These are phyloP conservation scores for Calocybe gangraenosa DNA, from an alignment of 768 basidiomycete genomes.

Conservation along the genomic window DNA sequence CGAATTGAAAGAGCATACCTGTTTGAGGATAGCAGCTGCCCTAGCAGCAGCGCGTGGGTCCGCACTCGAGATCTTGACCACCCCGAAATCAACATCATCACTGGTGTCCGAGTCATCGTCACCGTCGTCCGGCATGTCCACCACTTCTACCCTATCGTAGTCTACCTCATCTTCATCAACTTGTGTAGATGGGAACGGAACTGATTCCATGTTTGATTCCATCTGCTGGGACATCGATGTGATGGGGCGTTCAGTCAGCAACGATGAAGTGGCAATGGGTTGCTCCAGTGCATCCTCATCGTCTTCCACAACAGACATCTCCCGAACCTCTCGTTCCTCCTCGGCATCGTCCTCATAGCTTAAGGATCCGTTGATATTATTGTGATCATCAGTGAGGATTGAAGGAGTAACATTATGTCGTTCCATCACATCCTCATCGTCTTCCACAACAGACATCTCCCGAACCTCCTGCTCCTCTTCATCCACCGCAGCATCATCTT, in stretches of 20 bases:
- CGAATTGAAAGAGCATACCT: conserved; percentile 45
- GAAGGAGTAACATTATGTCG: too few species aligned
- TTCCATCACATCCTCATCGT: conserved; percentile 13
- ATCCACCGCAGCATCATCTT: background rate
- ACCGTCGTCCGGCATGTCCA: conserved; percentile 10
- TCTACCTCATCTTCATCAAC: background rate
- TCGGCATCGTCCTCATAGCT: background rate
- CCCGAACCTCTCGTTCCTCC: conserved; percentile 14
- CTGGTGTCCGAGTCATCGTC: conserved; percentile 30
- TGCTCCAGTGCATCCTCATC: conserved; percentile 9
- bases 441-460: conserved; percentile 11
- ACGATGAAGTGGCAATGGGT: background rate
- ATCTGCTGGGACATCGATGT: background rate
- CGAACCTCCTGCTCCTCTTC: conserved; percentile 15
- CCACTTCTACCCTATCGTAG: conserved; percentile 3
- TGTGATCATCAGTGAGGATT: background rate
- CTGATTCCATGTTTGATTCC: background rate
- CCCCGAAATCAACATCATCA: conserved; percentile 41
- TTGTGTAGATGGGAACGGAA: background rate
- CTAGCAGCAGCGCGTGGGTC: conserved; percentile 86
- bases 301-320: conserved; percentile 11
- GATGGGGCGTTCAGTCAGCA: background rate
- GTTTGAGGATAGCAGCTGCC: conserved; percentile 89
- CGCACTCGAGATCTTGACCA: conserved; percentile 81
- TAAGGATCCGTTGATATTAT: background rate